Conservation (phyloP, 495 filamentous ascomycete species). For the Penicillium chermesinum region DNA sequence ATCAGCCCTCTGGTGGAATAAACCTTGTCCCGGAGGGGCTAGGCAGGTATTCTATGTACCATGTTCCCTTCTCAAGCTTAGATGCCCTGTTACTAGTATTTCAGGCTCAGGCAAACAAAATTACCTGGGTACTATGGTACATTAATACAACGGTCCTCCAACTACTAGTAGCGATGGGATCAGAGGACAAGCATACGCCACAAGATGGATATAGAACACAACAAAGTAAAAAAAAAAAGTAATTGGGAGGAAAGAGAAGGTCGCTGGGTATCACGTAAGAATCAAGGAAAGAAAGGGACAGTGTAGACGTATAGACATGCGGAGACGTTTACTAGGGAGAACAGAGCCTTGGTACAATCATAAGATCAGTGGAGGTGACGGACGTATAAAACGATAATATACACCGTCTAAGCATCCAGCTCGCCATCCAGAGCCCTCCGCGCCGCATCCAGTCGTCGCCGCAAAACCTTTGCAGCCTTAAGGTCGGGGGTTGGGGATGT, state of each 20-base stretch:
- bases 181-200: not conserved
- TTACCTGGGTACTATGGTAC: no score
- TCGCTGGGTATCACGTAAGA: not conserved
- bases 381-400: not conserved
- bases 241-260: not conserved
- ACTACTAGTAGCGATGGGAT: no score
- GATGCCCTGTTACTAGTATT: no score
- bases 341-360: not conserved
- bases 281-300: not conserved
- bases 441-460: slow-evolving; percentile 69
- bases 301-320: not conserved
- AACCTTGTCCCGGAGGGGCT: no score
- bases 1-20: no score
- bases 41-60: no score
- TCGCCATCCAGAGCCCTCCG: slow-evolving; percentile 65
- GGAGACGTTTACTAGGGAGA: not conserved
- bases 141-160: no score
- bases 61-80: no score
- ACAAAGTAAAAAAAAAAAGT: not conserved
- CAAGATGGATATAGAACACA: not conserved
- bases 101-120: no score
- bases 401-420: slow-evolving; percentile 32
- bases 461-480: slow-evolving; percentile 56
- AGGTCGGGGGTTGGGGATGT: slow-evolving; percentile 42
- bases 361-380: not conserved